Evolutionary conservation across 2,329 filamentous ascomycete genomes (phyloP).

Genomic region (Lasiodiplodia theobromae): DNA sequence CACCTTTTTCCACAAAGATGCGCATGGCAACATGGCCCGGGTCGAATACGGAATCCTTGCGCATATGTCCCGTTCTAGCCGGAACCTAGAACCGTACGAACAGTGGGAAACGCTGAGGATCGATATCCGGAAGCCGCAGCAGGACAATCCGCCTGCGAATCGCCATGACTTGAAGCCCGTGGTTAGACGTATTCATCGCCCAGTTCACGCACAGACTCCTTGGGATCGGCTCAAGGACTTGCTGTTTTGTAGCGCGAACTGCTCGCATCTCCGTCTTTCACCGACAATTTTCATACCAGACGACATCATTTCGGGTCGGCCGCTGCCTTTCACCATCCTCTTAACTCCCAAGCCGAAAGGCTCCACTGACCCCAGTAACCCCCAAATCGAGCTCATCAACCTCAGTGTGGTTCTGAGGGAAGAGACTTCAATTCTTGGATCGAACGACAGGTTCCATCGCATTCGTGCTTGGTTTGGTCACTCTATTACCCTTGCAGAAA

Average conservation of each 20-base stretch:
- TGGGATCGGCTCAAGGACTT: neutral
- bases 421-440: neutral
- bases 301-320: neutral
- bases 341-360: neutral
- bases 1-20: constrained; percentile 35
- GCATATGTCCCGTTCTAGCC: constrained; percentile 30
- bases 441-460: constrained; percentile 42
- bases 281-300: constrained; percentile 1
- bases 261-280: neutral
- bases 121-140: constrained; percentile 37
- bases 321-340: neutral
- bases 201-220: too few species aligned
- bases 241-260: neutral
- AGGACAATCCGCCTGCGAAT: constrained; percentile 32
- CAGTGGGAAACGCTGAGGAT: constrained; percentile 35
- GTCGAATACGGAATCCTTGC: constrained; percentile 36
- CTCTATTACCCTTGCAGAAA: constrained; percentile 33
- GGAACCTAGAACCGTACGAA: neutral
- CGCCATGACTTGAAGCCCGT: constrained; percentile 36
- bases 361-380: neutral
- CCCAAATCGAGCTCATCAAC: neutral
- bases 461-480: constrained; percentile 38
- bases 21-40: constrained; percentile 40
- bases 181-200: neutral
- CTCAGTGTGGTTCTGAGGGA: neutral